Evolutionary conservation across 805 yeast genomes (phyloP), one percentile per base, ranked within the genome.

Genomic region (Saccharomyces mikatae): DNA sequence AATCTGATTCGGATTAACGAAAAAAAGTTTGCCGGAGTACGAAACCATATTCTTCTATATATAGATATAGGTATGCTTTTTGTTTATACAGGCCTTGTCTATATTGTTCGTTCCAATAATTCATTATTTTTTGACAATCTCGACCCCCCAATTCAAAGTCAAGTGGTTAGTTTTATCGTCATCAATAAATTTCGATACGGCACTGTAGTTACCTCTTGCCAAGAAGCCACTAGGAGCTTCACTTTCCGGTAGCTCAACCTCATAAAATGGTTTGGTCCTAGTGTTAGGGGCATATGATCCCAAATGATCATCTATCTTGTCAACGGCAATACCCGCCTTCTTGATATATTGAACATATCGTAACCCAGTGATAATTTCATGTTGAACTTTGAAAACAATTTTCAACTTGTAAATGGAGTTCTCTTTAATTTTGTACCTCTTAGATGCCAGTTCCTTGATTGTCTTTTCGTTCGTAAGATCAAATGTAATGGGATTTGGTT

Each of bases 281-380:
- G 97, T 89, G 69, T 82, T 87, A 62, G 97, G 97, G 9, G 96
- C 91, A 69, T 84, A 91, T 3, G 94, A 84, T 3, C 97, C 97
- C 67, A 89, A 78, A 48, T 91, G 94, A 69, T 89, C 96, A 60
- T 88, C 95, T 47, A 84, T 73, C 67, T 86, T 88, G 67, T 89
- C 96, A 46, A 91, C 89, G 27, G 91, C 80, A 58, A 91, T 87
- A 32, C 96, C 96, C 1, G 91, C 83, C 68, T 90, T 87, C 71
- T 89, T 89, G 59, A 89, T 86, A 21, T 81, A 82, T 70, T 89
- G 96, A 60, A 88, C 78, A 69, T 90, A 91, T 67, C 86, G 84
- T 67, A 91, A 79, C 0, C 97, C 97, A 1, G 97, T 90, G 62
- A 91, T 84, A 60, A 91, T 88, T 68, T 88, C 95, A 64, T 87